Conservation (phyloP, 2,329 filamentous ascomycete species). For the Penicillium thymicola region DNA sequence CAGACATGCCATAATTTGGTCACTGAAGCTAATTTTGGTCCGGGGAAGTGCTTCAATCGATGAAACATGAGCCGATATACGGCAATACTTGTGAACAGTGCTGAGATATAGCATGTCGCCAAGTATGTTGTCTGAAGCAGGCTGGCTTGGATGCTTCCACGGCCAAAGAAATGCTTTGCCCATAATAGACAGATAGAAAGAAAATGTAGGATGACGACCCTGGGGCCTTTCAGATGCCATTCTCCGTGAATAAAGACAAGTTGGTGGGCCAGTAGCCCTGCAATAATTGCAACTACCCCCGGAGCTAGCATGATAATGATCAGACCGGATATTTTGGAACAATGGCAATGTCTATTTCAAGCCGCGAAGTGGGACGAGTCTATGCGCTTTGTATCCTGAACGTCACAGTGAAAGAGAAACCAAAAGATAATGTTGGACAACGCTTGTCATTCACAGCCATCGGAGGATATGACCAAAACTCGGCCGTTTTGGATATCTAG, state of each 20-base stretch:
- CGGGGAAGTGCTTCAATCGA: conserved; percentile 3
- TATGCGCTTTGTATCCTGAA: not conserved
- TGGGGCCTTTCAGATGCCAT: conserved; percentile 3
- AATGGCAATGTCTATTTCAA: not conserved
- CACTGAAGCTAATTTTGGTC: not conserved
- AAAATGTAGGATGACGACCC: not conserved
- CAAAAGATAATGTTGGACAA: not conserved
- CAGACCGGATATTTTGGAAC: not conserved
- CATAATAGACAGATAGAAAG: not conserved
- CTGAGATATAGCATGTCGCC: not conserved
- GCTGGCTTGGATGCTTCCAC: not conserved
- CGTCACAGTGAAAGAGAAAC: not conserved
- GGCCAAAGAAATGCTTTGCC: not conserved
- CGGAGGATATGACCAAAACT: not conserved
- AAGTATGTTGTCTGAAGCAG: not conserved
- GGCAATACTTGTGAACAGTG: not conserved
- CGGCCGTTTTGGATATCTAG: not conserved
- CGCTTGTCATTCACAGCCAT: not conserved
- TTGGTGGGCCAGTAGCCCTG: not conserved
- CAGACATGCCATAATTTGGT: conserved; percentile 9
- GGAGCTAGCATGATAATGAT: not conserved
- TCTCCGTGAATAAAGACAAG: conserved; percentile 8
- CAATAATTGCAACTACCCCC: not conserved
- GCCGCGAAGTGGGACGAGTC: not conserved
- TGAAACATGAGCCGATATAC: conserved; percentile 2